These are phyloP conservation scores for Tinospora cordifolia DNA, from an alignment of 164 flowering plant genomes.

Conservation along the genomic window DNA sequence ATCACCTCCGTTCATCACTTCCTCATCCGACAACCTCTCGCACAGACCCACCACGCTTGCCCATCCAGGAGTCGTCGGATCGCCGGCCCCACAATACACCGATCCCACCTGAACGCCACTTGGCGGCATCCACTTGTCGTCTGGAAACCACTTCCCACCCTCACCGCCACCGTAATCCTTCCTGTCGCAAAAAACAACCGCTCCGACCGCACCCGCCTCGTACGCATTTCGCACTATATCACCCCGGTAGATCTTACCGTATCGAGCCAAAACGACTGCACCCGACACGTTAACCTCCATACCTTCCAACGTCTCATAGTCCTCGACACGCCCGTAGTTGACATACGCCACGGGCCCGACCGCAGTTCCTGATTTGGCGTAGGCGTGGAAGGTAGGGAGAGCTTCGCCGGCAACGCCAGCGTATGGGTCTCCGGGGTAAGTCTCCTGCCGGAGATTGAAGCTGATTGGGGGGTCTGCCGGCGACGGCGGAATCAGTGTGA, in stretches of 20 bases:
- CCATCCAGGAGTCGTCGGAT: slow-evolving; percentile 81
- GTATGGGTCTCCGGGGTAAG: slow-evolving; percentile 39
- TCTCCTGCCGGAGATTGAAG: slow-evolving; percentile 46
- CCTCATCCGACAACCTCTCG: slow-evolving; percentile 48
- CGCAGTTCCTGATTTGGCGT: slow-evolving; percentile 49
- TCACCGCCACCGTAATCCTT: slow-evolving; percentile 58
- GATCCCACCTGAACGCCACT: slow-evolving; percentile 76
- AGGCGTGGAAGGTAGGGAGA: slow-evolving; percentile 58
- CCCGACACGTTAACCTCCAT: slow-evolving; percentile 55
- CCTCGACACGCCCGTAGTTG: slow-evolving; percentile 63
- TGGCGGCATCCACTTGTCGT: slow-evolving; percentile 66
- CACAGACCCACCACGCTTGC: slow-evolving; percentile 42
- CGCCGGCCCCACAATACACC: slow-evolving; percentile 47
- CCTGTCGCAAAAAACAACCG: slow-evolving; percentile 45
- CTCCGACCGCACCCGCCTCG: slow-evolving; percentile 54
- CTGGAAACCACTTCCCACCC: slow-evolving; percentile 39
- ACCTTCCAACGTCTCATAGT: slow-evolving; percentile 28
- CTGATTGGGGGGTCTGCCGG: slow-evolving; percentile 22
- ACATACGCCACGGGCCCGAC: slow-evolving; percentile 50
- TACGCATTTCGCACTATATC: slow-evolving; percentile 54
- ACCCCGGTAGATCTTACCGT: slow-evolving; percentile 66
- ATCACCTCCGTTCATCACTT: slow-evolving; percentile 40
- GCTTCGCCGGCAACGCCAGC: slow-evolving; percentile 45
- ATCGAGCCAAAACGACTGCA: slow-evolving; percentile 44
- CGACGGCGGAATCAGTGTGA: too few relatives aligned